phyloP scores from a whole-genome alignment of 2,329 filamentous ascomycete genomes.

The Daldinia sp. region DNA sequence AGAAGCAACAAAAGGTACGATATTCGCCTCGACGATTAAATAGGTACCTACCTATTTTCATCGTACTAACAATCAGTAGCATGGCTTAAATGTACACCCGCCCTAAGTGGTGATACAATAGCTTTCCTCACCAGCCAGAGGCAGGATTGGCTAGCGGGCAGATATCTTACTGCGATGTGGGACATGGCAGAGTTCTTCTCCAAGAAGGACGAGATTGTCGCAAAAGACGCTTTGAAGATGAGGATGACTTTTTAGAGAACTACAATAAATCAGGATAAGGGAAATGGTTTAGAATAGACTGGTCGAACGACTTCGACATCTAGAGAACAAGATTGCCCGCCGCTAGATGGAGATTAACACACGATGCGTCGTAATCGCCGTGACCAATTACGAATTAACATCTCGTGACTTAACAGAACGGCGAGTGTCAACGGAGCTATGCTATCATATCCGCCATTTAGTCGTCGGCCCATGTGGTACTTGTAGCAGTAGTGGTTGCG shows the following conservation, averaged over 20 bases:
- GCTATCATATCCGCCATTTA: background rate
- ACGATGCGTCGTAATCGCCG: background rate
- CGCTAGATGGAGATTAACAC: background rate
- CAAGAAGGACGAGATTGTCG: conserved; percentile 53
- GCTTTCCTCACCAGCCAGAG: conserved; percentile 53
- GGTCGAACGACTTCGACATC: no score
- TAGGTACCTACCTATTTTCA: background rate
- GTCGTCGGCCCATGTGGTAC: background rate
- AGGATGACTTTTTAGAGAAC: conserved; percentile 33
- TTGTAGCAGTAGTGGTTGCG: background rate
- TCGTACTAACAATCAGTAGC: conserved; percentile 43
- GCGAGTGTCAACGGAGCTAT: background rate
- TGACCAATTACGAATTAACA: background rate
- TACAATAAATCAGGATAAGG: background rate
- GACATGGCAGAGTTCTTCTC: conserved; percentile 55
- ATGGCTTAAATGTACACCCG: conserved; percentile 44
- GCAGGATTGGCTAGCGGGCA: conserved; percentile 55
- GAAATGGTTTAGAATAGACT: no score
- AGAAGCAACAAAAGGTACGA: conserved; percentile 35
- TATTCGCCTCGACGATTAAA: background rate
- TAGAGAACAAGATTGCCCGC: background rate
- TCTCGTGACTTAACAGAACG: background rate
- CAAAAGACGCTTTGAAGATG: conserved; percentile 47
- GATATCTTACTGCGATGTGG: conserved; percentile 56
- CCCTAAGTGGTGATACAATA: conserved; percentile 54